These are phyloP conservation scores for Monosporozyma unispora DNA, from an alignment of 805 yeast species.

Conservation along the genomic window DNA sequence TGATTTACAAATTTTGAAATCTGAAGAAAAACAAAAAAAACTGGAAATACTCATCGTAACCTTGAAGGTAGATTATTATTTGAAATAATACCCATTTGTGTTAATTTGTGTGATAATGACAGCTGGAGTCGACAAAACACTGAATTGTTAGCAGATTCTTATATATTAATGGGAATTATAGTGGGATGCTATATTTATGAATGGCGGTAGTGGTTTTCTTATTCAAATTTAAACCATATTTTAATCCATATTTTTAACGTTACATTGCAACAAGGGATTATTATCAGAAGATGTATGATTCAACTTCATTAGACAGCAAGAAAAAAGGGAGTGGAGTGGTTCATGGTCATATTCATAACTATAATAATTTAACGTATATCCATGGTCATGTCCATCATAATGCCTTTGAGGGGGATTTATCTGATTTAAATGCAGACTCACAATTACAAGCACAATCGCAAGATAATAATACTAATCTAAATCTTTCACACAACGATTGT, in stretches of 20 bases:
- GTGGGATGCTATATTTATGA: no score
- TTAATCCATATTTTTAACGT: no score
- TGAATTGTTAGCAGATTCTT: no score
- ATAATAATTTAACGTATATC: constrained; percentile 50
- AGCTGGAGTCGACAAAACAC: no score
- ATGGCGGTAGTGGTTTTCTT: background rate
- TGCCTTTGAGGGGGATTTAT: background rate
- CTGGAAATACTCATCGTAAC: background rate
- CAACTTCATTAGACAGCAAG: background rate
- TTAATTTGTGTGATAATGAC: background rate
- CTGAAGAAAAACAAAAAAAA: background rate
- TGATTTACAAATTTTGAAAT: background rate
- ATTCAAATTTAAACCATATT: no score
- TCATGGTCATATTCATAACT: constrained; percentile 61
- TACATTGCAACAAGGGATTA: background rate
- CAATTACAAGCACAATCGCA: background rate
- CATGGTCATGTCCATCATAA: constrained; percentile 57
- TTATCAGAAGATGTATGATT: background rate
- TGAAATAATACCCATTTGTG: background rate
- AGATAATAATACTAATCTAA: background rate
- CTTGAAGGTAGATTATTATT: background rate
- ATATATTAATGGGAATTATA: no score
- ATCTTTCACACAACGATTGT: constrained; percentile 20
- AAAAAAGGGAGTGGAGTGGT: constrained; percentile 27
- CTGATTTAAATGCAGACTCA: background rate